Base-by-base conservation (phyloP, 2,329 filamentous ascomycete genomes). In the Arthroderma sp. region DNA sequence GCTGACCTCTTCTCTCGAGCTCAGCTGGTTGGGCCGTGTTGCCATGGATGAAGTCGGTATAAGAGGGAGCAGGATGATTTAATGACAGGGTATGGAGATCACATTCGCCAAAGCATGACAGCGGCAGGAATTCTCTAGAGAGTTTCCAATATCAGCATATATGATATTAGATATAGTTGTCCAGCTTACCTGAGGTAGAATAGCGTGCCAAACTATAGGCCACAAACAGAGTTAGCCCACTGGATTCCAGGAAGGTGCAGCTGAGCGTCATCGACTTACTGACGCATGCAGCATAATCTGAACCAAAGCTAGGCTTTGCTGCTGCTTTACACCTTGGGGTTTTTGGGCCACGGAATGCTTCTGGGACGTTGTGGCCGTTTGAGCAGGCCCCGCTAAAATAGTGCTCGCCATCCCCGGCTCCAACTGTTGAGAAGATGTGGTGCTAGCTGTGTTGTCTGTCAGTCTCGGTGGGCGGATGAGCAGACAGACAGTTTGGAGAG, bases 201-300 rank as follows among this genome's bases (percentile, higher is more conserved):
- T 36, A 57, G 44, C 43, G 58, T 60, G 36, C 60, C 58, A 43
- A 60, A 54, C 64, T 66, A 42, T 15, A 11, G 29, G 27, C 15
- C 15, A 3, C 15, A 22, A 22, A 22, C 15, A 22, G 15, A 22
- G 15, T 22, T 22, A 22, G 15, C 15, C 15, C 15, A 22, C 15
- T 22, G 15, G 15, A 3, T 22, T 22, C 15, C 15, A 22, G 1
- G 15, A 22, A 22, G 15, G 2, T 22, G 15, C 15, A 22, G 15
- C 15, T 22, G 15, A 22, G 15, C 15, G 15, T 22, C 15, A 22
- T 27, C 47, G 22, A 61, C 66, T 58, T 49, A 70, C 65, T 11
- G 66, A 65, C 36, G 66, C 61, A 51, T 71, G 69, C 6, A 73
- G 53, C 52, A 71, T 61, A 3, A 68, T 70, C 54, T 71, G 68